Percentiles rank a stretch among this genome's conserved stretches.
These are phyloP conservation scores for Neocatenulostroma microsporum DNA, from an alignment of 2,329 filamentous ascomycete species.

Conservation along the genomic window DNA sequence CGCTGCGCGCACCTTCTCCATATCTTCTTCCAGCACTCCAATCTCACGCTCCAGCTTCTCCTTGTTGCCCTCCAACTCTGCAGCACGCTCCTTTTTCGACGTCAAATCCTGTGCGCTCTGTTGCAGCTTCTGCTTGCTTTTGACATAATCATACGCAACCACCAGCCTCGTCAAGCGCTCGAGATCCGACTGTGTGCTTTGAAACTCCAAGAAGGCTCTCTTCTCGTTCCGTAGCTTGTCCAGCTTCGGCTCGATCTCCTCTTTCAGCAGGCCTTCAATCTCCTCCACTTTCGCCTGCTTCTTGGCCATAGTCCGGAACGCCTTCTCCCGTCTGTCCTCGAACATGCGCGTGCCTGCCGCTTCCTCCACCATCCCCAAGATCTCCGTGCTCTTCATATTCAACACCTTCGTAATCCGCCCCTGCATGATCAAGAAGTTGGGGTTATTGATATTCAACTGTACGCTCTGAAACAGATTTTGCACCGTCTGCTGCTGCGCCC, in stretches of 20 bases:
- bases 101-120: slow-evolving; percentile 79
- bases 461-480: slow-evolving; percentile 98
- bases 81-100: slow-evolving; percentile 70
- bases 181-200: slow-evolving; percentile 94
- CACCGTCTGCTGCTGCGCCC: slow-evolving; percentile 94
- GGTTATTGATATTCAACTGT: slow-evolving; percentile 98
- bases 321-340: slow-evolving; percentile 93
- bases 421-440: slow-evolving; percentile 99
- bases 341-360: slow-evolving; percentile 98
- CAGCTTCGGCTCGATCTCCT: slow-evolving; percentile 95
- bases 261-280: slow-evolving; percentile 80
- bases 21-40: slow-evolving; percentile 80
- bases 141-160: slow-evolving; percentile 88
- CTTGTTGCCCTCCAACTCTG: slow-evolving; percentile 71
- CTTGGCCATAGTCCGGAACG: slow-evolving; percentile 95
- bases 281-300: slow-evolving; percentile 97
- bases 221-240: slow-evolving; percentile 95
- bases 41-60: slow-evolving; percentile 80
- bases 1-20: slow-evolving; percentile 74
- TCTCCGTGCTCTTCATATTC: slow-evolving; percentile 98
- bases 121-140: slow-evolving; percentile 72
- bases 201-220: slow-evolving; percentile 91
- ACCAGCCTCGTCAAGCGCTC: slow-evolving; percentile 88
- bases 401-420: slow-evolving; percentile 96
- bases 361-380: slow-evolving; percentile 97